phyloP scores from a whole-genome alignment of 306 rosid genomes.

The Lathyrus aphaca region DNA sequence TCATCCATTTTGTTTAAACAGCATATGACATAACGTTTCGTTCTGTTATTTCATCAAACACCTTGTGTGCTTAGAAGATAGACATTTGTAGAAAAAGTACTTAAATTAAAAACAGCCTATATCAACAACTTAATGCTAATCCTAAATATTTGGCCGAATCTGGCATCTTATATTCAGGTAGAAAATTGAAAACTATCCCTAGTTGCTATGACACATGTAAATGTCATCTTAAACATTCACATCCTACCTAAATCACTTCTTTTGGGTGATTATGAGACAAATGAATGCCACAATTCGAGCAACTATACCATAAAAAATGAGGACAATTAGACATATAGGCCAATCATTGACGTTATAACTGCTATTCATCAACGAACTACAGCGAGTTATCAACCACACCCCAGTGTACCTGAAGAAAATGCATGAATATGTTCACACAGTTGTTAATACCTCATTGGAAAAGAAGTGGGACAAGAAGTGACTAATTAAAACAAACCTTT shows the following conservation, averaged over 20 bases:
- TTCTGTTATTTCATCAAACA: too few relatives aligned
- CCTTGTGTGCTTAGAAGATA: not conserved
- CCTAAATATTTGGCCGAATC: slow-evolving; percentile 23
- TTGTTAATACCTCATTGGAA: too few relatives aligned
- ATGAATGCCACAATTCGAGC: slow-evolving; percentile 56
- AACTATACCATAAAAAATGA: slow-evolving; percentile 51
- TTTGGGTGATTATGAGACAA: slow-evolving; percentile 37
- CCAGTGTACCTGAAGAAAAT: slow-evolving; percentile 68
- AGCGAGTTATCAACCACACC: slow-evolving; percentile 87
- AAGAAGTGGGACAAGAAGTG: too few relatives aligned
- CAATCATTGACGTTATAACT: slow-evolving; percentile 69
- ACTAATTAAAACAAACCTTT: slow-evolving; percentile 35
- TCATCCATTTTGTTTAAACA: too few relatives aligned
- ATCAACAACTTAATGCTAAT: slow-evolving; percentile 10
- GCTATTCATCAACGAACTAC: slow-evolving; percentile 54
- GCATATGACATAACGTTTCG: fast-evolving
- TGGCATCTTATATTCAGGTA: not conserved
- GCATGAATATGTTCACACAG: too few relatives aligned
- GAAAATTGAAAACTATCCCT: slow-evolving; percentile 34
- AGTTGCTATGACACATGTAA: slow-evolving; percentile 2
- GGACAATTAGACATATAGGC: slow-evolving; percentile 54
- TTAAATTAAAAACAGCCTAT: slow-evolving; percentile 14
- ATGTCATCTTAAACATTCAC: slow-evolving; percentile 11
- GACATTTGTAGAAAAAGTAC: not conserved
- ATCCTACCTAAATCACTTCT: slow-evolving; percentile 30